Base-by-base conservation (phyloP, 2,329 filamentous ascomycete genomes). In the Pseudocercospora vitis region DNA sequence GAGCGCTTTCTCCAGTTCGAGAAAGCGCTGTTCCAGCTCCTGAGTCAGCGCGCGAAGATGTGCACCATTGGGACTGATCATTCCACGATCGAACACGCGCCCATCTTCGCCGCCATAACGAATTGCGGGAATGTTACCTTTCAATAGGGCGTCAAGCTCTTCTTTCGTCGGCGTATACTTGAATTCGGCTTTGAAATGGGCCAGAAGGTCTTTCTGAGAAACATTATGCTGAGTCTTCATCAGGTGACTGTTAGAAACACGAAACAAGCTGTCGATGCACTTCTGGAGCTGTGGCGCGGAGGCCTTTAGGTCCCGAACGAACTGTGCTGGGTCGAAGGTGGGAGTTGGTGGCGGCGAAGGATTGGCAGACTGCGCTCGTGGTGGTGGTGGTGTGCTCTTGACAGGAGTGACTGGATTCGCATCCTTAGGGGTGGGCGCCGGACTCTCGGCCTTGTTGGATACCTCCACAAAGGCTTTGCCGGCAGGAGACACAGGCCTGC, bases 1-100 rank as follows among this genome's bases (percentile, higher is more conserved):
- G 39, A 89, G 73, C 5, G 73, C 73, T 44, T 78, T 74, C 69
- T 92, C 89, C 4, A 92, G 78, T 47, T 82, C 77, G 8, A 92
- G 74, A 60, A 87, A 91, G 3, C 80, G 79, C 28, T 85, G 77
- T 65, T 91, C 88, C 58, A 91, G 84, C 35, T 86, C 82, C 3
- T 79, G 73, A 1, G 79, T 84, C 50, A 94, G 72, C 53, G 87
- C 86, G 59, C 86, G 84, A n/a, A 92, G 77, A 66, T 87, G 88
- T 58, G 89, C 85, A 8, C 88, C 88, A 57, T 87, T 84, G 0
- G 88, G 86, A 0, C 88, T 91, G 48, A 91, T 82, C 61, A 91
- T 79, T 58, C 88, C 83, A 21, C 86, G 80, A 1, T 73, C 73
- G 55, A 74, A 76, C 23, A 70, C 61, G n/a, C 69, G 72, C 4